Base-by-base conservation (phyloP, 192 early-diverging fungal genomes). In the Nowakowskiella sp. region DNA sequence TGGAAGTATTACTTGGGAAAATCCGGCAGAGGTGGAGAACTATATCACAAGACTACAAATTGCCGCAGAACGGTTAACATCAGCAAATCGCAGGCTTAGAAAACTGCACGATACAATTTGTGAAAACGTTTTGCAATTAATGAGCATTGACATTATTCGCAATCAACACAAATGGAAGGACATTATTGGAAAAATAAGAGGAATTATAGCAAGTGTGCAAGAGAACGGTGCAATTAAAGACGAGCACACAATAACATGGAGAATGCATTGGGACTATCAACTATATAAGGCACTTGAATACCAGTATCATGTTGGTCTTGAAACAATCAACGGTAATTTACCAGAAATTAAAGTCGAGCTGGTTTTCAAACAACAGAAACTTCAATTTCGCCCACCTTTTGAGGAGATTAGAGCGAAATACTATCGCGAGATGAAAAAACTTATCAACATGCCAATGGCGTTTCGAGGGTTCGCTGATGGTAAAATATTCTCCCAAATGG, bases 331-430 rank as follows among this genome's bases (percentile, higher is more conserved):
- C 42, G 61, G 63, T 28, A 56, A 52, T 31, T 55, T 81, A 31
- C 65, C 79, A 5, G 79, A 81, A 62, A 66, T 81, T 24, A 76
- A 70, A 36, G 60, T 80, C 25, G 79, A 81, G 25, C 33, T 81
- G 1, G 53, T 77, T 16, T 80, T 70, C 48, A 77, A 80, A 44
- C 67, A 76, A 25, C 68, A 71, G 49, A 67, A 70, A 32, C 56
- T 81, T 1, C 68, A 74, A 49, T 72, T 74, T 51, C 55, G 76
- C 2, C 79, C 79, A 23, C 44, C 74, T 1, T 74, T 70, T 42
- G 79, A 81, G 58, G 78, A 81, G 53, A 69, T 81, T 50, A 60
- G 68, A 36, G 73, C 79, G n/a, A 79, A 79, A 51, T 81, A 80
- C 58, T 81, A 77, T 50, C 59, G 76, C 2, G 79, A 81, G 62